Evolutionary conservation across 177 flowering plant genomes (phyloP).

Genomic region (Vitis hybrid): DNA sequence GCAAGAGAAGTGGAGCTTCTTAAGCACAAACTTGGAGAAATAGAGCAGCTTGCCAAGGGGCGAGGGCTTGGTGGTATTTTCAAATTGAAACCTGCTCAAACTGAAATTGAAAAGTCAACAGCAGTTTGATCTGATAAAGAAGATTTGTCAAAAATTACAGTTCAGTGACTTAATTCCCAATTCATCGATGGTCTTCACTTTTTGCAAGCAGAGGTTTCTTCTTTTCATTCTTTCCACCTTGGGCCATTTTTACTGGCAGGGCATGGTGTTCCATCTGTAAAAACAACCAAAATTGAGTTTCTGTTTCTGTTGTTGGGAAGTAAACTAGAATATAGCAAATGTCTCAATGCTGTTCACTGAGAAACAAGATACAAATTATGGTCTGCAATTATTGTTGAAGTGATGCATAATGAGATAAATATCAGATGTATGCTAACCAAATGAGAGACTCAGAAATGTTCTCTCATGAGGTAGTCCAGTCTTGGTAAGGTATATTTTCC

Average conservation of each 20-base stretch:
- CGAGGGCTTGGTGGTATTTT: conserved; percentile 60
- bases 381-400: not conserved
- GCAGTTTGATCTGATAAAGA: conserved; percentile 14
- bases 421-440: not conserved
- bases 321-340: not conserved
- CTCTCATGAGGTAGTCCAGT: too few species aligned
- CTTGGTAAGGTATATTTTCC: too few species aligned
- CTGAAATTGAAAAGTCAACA: conserved; percentile 26
- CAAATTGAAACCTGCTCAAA: conserved; percentile 33
- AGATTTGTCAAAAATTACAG: conserved; percentile 1
- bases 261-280: not conserved
- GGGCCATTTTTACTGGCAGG: not conserved
- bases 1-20: conserved; percentile 60
- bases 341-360: not conserved
- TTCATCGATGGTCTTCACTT: not conserved
- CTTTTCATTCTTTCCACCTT: conserved; percentile 9
- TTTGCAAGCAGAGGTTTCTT: not conserved
- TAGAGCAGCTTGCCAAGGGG: conserved; percentile 64
- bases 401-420: not conserved
- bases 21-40: conserved; percentile 57
- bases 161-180: not conserved
- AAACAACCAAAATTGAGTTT: not conserved
- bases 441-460: too few species aligned
- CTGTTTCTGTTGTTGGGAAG: not conserved
- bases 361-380: not conserved